These are phyloP conservation scores for Cyphellophora attinorum DNA, from an alignment of 2,329 filamentous ascomycete genomes.

Conservation along the genomic window DNA sequence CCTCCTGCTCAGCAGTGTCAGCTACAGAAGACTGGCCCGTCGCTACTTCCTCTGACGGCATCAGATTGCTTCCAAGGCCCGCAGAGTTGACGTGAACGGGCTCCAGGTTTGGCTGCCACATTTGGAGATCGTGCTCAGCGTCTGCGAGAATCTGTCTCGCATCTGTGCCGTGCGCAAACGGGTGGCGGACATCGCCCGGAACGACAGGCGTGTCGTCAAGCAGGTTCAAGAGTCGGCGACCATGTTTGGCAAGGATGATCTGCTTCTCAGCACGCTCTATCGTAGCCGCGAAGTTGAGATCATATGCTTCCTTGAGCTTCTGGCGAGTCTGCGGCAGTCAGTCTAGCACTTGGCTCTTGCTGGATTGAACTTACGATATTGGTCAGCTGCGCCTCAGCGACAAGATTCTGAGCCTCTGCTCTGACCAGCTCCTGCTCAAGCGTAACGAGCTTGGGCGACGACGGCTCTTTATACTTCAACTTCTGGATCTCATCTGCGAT, in stretches of 20 bases:
- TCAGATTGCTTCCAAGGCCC: conserved; percentile 33
- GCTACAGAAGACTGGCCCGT: conserved; percentile 11
- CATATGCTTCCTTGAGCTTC: conserved; percentile 92
- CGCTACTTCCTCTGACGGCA: conserved; percentile 21
- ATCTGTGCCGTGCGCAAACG: conserved; percentile 56
- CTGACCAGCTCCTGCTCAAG: conserved; percentile 94
- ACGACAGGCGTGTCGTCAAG: conserved; percentile 86
- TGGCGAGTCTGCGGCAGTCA: conserved; percentile 61
- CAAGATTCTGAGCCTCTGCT: conserved; percentile 89
- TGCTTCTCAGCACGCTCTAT: conserved; percentile 98
- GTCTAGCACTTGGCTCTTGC: neutral
- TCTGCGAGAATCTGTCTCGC: conserved; percentile 84
- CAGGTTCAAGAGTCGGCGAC: conserved; percentile 70
- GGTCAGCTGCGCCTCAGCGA: conserved; percentile 91
- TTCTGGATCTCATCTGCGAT: conserved; percentile 86
- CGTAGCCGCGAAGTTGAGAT: conserved; percentile 75
- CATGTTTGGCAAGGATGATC: conserved; percentile 84
- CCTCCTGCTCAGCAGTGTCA: conserved; percentile 4
- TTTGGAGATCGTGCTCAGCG: conserved; percentile 76
- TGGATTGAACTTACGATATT: conserved; percentile 61
- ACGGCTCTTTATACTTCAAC: conserved; percentile 85
- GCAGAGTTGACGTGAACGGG: conserved; percentile 43
- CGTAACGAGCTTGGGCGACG: conserved; percentile 68
- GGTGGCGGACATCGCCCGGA: conserved; percentile 66
- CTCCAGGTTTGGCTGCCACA: conserved; percentile 55